Percentiles rank a stretch among this genome's conserved stretches.
Evolutionary conservation across 2,329 filamentous ascomycete species (phyloP).

Genomic region (Didymellaceae sp.): DNA sequence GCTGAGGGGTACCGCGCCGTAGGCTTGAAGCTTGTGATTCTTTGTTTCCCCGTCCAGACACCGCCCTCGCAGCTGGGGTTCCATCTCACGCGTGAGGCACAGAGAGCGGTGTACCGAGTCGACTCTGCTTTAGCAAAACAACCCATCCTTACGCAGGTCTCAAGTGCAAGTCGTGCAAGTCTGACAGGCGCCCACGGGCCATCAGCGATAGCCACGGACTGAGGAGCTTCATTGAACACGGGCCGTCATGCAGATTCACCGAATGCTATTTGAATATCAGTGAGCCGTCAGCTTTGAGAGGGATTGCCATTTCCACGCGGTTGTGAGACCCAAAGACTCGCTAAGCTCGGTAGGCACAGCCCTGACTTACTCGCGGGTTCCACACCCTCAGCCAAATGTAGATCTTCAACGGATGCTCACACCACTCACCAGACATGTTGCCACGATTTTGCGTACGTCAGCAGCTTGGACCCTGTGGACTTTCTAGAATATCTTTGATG

Average conservation of each 20-base stretch:
- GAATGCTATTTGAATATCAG: constrained; percentile 7
- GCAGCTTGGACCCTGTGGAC: not conserved
- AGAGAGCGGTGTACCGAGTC: constrained; percentile 14
- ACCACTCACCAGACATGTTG: not conserved
- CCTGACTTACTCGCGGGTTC: constrained; percentile 4
- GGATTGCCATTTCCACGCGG: constrained; percentile 1
- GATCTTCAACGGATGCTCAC: constrained; percentile 9
- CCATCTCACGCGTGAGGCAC: not conserved
- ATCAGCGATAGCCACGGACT: constrained; percentile 1
- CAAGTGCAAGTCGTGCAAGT: constrained; percentile 5
- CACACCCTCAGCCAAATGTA: constrained; percentile 8
- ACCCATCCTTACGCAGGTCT: no score
- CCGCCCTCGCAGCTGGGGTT: constrained; percentile 1
- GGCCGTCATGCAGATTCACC: constrained; percentile 9
- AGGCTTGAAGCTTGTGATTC: constrained; percentile 8
- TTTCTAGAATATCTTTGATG: not conserved
- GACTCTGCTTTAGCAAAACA: constrained; percentile 14
- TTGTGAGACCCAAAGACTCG: constrained; percentile 7
- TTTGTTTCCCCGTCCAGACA: constrained; percentile 12
- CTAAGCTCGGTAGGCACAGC: constrained; percentile 14
- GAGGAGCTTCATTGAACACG: constrained; percentile 1
- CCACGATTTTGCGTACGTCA: constrained; percentile 6
- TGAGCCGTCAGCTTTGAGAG: constrained; percentile 9
- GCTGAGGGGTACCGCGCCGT: constrained; percentile 13
- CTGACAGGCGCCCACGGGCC: constrained; percentile 10